phyloP scores from a whole-genome alignment of 73 alveolate genomes.

The Stentor coeruleus region DNA sequence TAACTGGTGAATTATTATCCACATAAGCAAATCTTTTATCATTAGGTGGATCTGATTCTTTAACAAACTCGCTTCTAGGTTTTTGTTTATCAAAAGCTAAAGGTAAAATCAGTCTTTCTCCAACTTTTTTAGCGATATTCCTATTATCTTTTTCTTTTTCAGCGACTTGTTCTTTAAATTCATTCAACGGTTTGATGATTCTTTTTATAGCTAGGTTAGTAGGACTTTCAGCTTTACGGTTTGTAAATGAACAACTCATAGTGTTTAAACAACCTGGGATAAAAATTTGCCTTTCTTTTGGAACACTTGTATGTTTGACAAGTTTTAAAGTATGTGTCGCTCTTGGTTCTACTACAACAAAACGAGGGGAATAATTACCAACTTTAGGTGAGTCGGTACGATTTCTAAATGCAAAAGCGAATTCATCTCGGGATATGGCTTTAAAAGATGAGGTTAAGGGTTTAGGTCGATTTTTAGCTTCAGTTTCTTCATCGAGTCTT shows the following conservation, averaged over 20 bases:
- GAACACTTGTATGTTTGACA: neutral
- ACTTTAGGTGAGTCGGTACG: slow-evolving; percentile 20
- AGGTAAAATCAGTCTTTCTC: neutral
- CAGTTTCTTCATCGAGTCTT: neutral
- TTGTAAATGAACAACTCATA: neutral
- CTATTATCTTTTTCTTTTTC: neutral
- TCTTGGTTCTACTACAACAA: slow-evolving; percentile 2
- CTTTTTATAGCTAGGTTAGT: neutral
- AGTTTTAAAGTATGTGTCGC: neutral
- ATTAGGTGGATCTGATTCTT: slow-evolving; percentile 4
- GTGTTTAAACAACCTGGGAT: neutral
- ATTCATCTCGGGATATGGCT: slow-evolving; percentile 13
- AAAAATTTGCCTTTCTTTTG: slow-evolving; percentile 11
- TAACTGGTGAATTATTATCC: slow-evolving; percentile 4
- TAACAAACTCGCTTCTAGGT: neutral
- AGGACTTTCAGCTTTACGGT: neutral
- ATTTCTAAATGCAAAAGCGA: slow-evolving; percentile 12
- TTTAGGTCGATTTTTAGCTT: neutral
- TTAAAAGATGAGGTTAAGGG: neutral
- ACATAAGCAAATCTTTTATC: slow-evolving; percentile 8
- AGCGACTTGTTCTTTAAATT: neutral
- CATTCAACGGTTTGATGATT: neutral
- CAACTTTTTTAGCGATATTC: neutral
- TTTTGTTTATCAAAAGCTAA: neutral
- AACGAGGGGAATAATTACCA: slow-evolving; percentile 12